Conservation (phyloP, 306 rosid genomes). For the Rubus idaeus region DNA sequence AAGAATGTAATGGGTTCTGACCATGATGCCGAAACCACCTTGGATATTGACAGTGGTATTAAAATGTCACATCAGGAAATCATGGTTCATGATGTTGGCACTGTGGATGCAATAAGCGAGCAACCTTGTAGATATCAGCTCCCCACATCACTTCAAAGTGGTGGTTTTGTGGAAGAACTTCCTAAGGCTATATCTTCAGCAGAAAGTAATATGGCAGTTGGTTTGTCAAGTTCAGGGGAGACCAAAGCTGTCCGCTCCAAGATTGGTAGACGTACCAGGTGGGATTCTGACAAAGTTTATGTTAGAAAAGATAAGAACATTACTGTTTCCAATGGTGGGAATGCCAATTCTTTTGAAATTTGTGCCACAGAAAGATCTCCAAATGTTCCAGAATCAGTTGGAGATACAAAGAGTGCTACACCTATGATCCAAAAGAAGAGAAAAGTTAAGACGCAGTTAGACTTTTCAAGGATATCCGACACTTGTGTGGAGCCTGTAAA, state of each 20-base stretch:
- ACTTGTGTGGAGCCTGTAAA: constrained; percentile 34
- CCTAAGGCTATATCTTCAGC: constrained; percentile 27
- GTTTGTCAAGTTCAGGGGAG: constrained; percentile 38
- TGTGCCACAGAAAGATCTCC: constrained; percentile 33
- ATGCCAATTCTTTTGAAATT: constrained; percentile 33
- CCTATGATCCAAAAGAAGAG: constrained; percentile 39
- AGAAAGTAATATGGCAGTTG: constrained; percentile 34
- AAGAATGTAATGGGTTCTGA: constrained; percentile 30
- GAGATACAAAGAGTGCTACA: constrained; percentile 36
- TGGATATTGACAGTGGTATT: constrained; percentile 31
- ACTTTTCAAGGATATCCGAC: constrained; percentile 36
- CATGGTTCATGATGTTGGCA: constrained; percentile 33
- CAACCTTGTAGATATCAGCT: constrained; percentile 31
- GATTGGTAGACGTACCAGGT: constrained; percentile 29
- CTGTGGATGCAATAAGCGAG: constrained; percentile 29
- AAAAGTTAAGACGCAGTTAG: constrained; percentile 34
- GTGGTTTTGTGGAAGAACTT: constrained; percentile 36
- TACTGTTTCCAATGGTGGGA: constrained; percentile 30
- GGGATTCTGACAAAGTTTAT: constrained; percentile 33
- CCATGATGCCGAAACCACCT: constrained; percentile 22
- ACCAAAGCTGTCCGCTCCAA: constrained; percentile 31
- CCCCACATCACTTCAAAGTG: constrained; percentile 25
- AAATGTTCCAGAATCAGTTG: constrained; percentile 31
- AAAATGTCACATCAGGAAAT: constrained; percentile 32
- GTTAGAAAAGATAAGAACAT: constrained; percentile 35